A percentile compares a stretch with the other conserved stretches of the same genome.
phyloP scores from a whole-genome alignment of 148 eudicot species.

The Rhododendron molle region DNA sequence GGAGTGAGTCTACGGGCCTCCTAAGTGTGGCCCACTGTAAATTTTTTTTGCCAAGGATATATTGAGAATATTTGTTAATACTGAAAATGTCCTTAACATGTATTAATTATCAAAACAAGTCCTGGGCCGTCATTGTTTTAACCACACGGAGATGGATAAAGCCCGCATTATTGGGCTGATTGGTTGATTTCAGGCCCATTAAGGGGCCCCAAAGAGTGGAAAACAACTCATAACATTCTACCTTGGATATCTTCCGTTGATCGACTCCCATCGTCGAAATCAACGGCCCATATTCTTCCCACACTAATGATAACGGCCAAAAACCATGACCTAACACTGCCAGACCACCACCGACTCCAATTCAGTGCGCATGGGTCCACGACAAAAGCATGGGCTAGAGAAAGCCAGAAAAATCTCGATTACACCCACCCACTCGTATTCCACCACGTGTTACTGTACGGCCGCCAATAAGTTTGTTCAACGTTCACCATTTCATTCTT shows the following conservation, averaged over 20 bases:
- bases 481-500: not conserved
- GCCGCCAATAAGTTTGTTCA: not conserved
- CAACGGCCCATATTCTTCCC: not conserved
- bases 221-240: not conserved
- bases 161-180: not conserved
- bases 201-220: not conserved
- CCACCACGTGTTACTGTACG: not conserved
- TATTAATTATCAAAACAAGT: too few species aligned
- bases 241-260: not conserved
- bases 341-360: not conserved
- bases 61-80: too few species aligned
- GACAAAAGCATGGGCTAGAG: not conserved
- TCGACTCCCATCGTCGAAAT: not conserved
- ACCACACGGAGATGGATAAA: not conserved
- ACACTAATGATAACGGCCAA: not conserved
- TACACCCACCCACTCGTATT: not conserved
- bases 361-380: not conserved
- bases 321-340: not conserved
- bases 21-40: too few species aligned
- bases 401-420: not conserved
- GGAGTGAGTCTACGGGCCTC: too few species aligned
- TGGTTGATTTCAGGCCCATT: not conserved
- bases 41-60: too few species aligned
- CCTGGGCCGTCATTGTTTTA: too few species aligned
- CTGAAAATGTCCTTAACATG: too few species aligned